phyloP scores from a whole-genome alignment of 1,284 basidiomycete genomes.

The Mycena citricolor region DNA sequence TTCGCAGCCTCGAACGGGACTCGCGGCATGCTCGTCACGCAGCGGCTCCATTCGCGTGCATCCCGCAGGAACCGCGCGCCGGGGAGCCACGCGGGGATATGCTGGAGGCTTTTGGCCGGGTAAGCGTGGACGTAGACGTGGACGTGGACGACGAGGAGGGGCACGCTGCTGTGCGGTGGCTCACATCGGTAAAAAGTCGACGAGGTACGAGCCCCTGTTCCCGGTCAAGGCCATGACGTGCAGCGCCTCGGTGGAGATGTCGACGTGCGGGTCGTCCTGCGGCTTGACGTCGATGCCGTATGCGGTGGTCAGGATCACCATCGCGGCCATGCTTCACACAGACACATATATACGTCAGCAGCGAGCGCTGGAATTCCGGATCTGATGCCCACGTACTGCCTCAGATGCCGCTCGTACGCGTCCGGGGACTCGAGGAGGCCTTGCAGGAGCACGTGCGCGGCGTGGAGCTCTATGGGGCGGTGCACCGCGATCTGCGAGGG shows the following conservation, averaged over 20 bases:
- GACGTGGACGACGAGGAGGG: too few relatives aligned
- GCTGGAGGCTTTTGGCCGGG: constrained; percentile 17
- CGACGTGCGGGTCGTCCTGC: constrained; percentile 28
- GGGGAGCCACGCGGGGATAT: constrained; percentile 23
- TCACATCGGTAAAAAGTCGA: constrained; percentile 19
- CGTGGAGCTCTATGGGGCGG: constrained; percentile 24
- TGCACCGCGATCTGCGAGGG: constrained; percentile 28
- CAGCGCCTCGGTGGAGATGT: constrained; percentile 23
- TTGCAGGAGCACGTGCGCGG: constrained; percentile 24
- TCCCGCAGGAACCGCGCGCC: constrained; percentile 25
- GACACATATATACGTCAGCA: not conserved
- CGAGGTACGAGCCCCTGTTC: constrained; percentile 23
- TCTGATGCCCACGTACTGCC: constrained; percentile 23
- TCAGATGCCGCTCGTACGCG: constrained; percentile 25
- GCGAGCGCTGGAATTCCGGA: too few relatives aligned
- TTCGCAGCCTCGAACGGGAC: constrained; percentile 11
- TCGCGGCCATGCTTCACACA: constrained; percentile 26
- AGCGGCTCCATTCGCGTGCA: constrained; percentile 18
- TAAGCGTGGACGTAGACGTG: too few relatives aligned
- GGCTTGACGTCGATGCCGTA: constrained; percentile 29
- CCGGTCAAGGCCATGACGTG: constrained; percentile 24
- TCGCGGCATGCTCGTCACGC: constrained; percentile 9
- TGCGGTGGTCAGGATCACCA: constrained; percentile 27
- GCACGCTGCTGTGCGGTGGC: too few relatives aligned
- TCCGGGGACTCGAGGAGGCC: constrained; percentile 25